phyloP scores from a whole-genome alignment of 1,284 basidiomycete genomes.

The Sporisorium iseilematis-ciliati region DNA sequence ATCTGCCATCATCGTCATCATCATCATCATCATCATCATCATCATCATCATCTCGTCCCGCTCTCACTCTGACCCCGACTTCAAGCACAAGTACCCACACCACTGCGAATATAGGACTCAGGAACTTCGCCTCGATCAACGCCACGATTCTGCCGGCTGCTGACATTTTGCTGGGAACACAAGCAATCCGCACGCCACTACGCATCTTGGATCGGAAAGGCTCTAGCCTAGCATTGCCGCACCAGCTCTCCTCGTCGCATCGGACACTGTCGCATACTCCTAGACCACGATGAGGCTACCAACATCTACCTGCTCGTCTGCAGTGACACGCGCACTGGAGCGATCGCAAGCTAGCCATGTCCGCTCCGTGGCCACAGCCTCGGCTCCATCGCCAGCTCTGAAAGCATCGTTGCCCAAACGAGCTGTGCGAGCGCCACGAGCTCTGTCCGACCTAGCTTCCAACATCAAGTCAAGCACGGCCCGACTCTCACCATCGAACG shows the following conservation, averaged over 20 bases:
- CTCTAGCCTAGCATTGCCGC: neutral
- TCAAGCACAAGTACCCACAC: neutral
- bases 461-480: slow-evolving; percentile 1
- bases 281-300: slow-evolving; percentile 25
- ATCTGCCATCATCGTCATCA: neutral
- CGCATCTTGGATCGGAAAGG: neutral
- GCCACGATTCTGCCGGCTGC: neutral
- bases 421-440: slow-evolving; percentile 11
- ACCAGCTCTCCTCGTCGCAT: neutral
- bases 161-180: neutral
- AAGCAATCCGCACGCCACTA: neutral
- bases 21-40: neutral
- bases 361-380: slow-evolving; percentile 23
- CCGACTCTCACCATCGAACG: slow-evolving; percentile 2
- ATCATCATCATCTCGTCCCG: neutral
- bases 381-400: slow-evolving; percentile 13
- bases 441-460: slow-evolving; percentile 12
- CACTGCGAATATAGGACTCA: too few species aligned
- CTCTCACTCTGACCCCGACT: neutral
- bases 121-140: too few species aligned
- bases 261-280: neutral
- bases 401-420: slow-evolving; percentile 14
- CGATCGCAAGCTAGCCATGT: slow-evolving; percentile 15
- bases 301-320: slow-evolving; percentile 9
- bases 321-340: slow-evolving; percentile 15